These are phyloP conservation scores for Heterobasidion irregulare DNA, from an alignment of 1,284 basidiomycete genomes.

Conservation along the genomic window DNA sequence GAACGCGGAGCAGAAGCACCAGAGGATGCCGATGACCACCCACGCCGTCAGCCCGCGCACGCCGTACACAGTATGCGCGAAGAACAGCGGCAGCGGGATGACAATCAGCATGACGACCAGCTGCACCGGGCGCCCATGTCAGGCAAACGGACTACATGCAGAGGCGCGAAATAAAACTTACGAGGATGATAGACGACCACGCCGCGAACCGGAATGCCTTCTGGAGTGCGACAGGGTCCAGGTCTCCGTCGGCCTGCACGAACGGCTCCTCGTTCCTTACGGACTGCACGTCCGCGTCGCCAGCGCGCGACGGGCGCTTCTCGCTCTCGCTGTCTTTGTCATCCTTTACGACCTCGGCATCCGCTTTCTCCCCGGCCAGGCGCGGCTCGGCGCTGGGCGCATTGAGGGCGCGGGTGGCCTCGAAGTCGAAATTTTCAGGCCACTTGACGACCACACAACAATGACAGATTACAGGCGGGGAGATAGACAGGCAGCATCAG, in stretches of 20 bases:
- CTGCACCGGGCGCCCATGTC: slow-evolving; percentile 23
- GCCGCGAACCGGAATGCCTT: slow-evolving; percentile 76
- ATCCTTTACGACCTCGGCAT: slow-evolving; percentile 1
- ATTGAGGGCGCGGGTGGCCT: slow-evolving; percentile 72
- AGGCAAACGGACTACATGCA: no score
- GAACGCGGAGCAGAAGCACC: slow-evolving; percentile 73
- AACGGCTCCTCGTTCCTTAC: slow-evolving; percentile 23
- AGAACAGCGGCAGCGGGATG: slow-evolving; percentile 81
- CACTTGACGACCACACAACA: slow-evolving; percentile 32
- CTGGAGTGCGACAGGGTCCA: slow-evolving; percentile 52
- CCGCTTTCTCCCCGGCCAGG: neutral
- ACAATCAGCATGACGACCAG: slow-evolving; percentile 58
- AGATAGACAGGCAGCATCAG: neutral
- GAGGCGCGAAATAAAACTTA: slow-evolving; percentile 25
- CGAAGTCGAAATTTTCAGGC: slow-evolving; percentile 79
- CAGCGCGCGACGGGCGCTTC: slow-evolving; percentile 18
- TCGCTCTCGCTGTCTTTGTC: slow-evolving; percentile 25
- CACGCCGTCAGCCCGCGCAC: slow-evolving; percentile 65
- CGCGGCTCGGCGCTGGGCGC: slow-evolving; percentile 17
- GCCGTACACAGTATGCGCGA: slow-evolving; percentile 66
- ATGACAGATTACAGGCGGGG: neutral
- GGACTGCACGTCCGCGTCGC: slow-evolving; percentile 17
- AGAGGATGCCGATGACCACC: slow-evolving; percentile 75
- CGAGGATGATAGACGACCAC: slow-evolving; percentile 58
- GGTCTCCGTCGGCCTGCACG: slow-evolving; percentile 40